A percentile compares a stretch with the other conserved stretches of the same genome.
Conservation (phyloP, 768 basidiomycete genomes). For the Pleurotus djamor region DNA sequence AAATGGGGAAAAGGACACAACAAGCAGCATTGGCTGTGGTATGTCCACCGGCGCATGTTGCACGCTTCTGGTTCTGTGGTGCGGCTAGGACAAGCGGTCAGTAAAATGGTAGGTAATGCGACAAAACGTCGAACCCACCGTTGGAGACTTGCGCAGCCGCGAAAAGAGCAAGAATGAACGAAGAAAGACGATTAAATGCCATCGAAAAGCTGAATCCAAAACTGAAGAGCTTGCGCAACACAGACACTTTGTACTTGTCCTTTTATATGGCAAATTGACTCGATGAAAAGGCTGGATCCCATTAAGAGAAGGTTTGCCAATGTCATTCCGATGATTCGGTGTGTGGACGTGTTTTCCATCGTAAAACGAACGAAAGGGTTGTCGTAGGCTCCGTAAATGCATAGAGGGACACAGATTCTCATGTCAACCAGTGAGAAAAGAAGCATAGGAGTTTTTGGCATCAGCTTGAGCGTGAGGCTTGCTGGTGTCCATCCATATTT, state of each 20-base stretch:
- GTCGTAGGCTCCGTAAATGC: background rate
- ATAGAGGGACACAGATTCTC: background rate
- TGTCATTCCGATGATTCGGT: slow-evolving; percentile 1
- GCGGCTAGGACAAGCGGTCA: background rate
- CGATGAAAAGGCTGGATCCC: too few relatives aligned
- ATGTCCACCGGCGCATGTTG: slow-evolving; percentile 25
- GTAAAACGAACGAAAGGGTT: background rate
- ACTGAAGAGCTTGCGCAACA: background rate
- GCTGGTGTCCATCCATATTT: background rate
- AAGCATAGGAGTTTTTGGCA: background rate
- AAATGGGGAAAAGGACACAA: slow-evolving; percentile 22
- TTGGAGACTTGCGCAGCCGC: background rate
- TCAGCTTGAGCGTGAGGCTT: background rate
- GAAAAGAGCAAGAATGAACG: slow-evolving; percentile 1
- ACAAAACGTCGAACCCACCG: background rate
- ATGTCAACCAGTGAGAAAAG: background rate
- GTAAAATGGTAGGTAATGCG: background rate
- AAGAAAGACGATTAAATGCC: background rate
- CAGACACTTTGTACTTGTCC: background rate
- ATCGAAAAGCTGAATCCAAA: background rate
- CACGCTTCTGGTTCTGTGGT: slow-evolving; percentile 13
- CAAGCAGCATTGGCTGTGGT: slow-evolving; percentile 24
- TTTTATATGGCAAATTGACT: slow-evolving; percentile 3
- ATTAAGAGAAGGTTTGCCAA: background rate
- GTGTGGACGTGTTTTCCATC: slow-evolving; percentile 6